Evolutionary conservation across 2,329 filamentous ascomycete genomes (phyloP), one percentile per base, ranked within the genome.

Genomic region (Beauveria scarabaeidicola): DNA sequence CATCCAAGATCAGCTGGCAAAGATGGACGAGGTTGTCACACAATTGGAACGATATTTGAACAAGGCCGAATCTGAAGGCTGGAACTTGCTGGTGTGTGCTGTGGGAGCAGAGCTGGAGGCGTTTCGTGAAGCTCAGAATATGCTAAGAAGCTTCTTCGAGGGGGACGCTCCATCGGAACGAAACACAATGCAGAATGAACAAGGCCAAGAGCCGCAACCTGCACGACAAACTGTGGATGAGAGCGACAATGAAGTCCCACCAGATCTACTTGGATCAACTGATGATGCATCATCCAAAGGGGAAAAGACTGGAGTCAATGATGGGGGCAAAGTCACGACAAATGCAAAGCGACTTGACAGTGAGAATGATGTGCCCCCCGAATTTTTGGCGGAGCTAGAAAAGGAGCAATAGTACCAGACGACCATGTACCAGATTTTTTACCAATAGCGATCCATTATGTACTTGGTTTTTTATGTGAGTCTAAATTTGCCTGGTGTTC

Each of bases 71-170:
- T 73, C 77, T 1, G 81, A 81, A 60, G 78, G 80, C 17, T 93
- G 89, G 89, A 91, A 87, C 60, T 73, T 92, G 17, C 76, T 93
- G 19, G 85, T 91, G 5, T 89, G 84, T 55, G 88, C 88, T 11
- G 84, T 93, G 38, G 87, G 88, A 0, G 89, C 89, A 0, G 89
- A 90, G 69, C 68, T 89, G 1, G 85, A 87, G 61, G 86, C 86
- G 2, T 85, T 89, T 62, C 74, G 74, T 36, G 81, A 86, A 66
- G 85, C 85, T 1, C 78, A 80, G 64, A 70, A 75, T 3, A 75
- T 90, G 46, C 72, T 90, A n/a, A 62, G 66, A 44, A 61, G 61
- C 10, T n/a, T 67, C n/a, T 36, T 64, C 1, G 47, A 56, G 8
- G 41, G 32, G 13, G 51, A 59, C 1, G 62, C 59, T 17, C 51